Conservation (phyloP, 1,284 basidiomycete species). For the Cryptococcus depauperatus region DNA sequence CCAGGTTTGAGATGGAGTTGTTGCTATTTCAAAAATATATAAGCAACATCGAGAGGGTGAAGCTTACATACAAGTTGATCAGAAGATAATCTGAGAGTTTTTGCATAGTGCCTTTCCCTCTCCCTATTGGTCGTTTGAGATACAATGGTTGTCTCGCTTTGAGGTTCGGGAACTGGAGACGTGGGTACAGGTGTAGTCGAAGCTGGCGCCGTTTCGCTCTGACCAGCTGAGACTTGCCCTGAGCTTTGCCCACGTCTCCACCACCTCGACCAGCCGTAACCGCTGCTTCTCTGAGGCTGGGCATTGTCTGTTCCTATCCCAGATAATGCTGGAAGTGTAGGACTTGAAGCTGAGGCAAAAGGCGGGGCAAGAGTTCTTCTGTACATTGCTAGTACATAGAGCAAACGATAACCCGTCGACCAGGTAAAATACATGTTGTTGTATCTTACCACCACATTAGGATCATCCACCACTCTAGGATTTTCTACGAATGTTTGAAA, state of each 20-base stretch:
- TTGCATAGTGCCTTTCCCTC: slow-evolving; percentile 58
- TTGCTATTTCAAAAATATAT: slow-evolving; percentile 54
- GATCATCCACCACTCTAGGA: slow-evolving; percentile 47
- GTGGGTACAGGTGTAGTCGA: slow-evolving; percentile 1
- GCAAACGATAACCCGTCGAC: slow-evolving; percentile 48
- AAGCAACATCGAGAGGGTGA: neutral
- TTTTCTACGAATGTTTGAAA: slow-evolving; percentile 50
- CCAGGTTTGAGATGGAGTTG: slow-evolving; percentile 76
- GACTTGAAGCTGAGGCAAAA: slow-evolving; percentile 2
- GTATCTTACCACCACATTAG: slow-evolving; percentile 48
- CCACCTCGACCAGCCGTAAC: slow-evolving; percentile 43
- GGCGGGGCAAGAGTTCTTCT: slow-evolving; percentile 44
- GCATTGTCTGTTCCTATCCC: slow-evolving; percentile 9
- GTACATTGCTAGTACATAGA: slow-evolving; percentile 49
- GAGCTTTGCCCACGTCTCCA: slow-evolving; percentile 29
- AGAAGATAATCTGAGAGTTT: slow-evolving; percentile 79
- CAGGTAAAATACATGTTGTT: slow-evolving; percentile 47
- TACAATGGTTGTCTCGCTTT: slow-evolving; percentile 2
- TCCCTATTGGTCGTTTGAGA: neutral
- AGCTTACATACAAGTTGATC: slow-evolving; percentile 61
- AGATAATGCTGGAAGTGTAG: slow-evolving; percentile 12
- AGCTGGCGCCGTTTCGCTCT: slow-evolving; percentile 4
- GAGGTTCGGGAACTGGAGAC: neutral
- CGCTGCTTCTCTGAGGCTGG: slow-evolving; percentile 3
- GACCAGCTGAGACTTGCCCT: neutral